Percentiles rank a stretch among this genome's conserved stretches.
These are phyloP conservation scores for Aspergillus fischeri DNA, from an alignment of 2,329 filamentous ascomycete genomes.

Conservation along the genomic window DNA sequence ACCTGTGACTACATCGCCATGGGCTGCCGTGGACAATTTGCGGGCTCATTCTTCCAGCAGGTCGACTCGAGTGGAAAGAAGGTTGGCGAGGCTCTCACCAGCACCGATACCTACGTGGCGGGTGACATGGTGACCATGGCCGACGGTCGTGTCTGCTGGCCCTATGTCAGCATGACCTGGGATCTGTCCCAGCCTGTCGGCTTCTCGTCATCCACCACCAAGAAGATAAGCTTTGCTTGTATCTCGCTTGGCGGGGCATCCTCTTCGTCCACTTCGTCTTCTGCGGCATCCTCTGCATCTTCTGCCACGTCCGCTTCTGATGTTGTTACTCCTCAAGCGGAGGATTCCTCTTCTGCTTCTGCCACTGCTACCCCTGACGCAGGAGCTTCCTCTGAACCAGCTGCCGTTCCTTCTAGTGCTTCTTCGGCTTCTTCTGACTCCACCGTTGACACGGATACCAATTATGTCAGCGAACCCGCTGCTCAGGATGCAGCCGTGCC, in stretches of 20 bases:
- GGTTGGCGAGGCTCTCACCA: constrained; percentile 49
- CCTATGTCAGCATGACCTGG: constrained; percentile 40
- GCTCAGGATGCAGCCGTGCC: not conserved
- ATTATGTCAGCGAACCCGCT: not conserved
- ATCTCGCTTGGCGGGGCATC: constrained; percentile 15
- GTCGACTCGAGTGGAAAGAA: constrained; percentile 50
- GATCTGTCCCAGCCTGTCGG: constrained; percentile 34
- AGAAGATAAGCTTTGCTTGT: constrained; percentile 24
- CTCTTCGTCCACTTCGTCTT: not conserved
- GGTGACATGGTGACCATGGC: constrained; percentile 60
- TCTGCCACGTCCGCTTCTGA: not conserved
- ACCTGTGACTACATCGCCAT: constrained; percentile 55
- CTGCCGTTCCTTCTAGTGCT: fast-evolving
- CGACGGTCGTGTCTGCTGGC: constrained; percentile 56
- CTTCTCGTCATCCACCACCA: constrained; percentile 9
- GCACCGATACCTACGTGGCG: constrained; percentile 54
- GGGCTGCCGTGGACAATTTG: constrained; percentile 56
- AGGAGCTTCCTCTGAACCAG: too few relatives aligned
- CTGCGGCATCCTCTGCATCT: not conserved
- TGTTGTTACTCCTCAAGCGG: too few relatives aligned
- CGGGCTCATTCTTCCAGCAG: constrained; percentile 58
- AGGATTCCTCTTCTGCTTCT: too few relatives aligned
- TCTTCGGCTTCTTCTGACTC: not conserved
- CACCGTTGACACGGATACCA: not conserved
- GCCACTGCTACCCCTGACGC: too few relatives aligned